phyloP scores from a whole-genome alignment of 2,329 filamentous ascomycete species.

The Fusarium scirpi region DNA sequence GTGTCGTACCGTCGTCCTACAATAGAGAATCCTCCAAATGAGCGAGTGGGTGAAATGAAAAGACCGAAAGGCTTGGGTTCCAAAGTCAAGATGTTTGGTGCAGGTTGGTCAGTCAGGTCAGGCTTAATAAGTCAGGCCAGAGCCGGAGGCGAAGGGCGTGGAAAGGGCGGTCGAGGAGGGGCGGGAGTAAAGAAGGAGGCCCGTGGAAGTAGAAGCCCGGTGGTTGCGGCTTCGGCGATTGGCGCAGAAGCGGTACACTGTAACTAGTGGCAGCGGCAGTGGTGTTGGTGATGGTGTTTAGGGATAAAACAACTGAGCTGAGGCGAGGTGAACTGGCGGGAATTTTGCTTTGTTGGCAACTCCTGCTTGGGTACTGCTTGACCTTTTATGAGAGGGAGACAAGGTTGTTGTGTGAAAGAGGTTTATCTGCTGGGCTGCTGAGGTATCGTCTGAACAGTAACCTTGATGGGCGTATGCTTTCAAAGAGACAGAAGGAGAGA shows the following conservation, averaged over 20 bases:
- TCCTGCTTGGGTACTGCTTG: constrained; percentile 14
- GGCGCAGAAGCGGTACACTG: constrained; percentile 9
- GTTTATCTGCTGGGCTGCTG: not conserved
- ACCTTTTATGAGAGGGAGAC: not conserved
- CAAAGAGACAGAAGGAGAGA: not conserved
- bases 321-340: constrained; percentile 12
- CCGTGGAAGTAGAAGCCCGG: constrained; percentile 6
- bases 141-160: constrained; percentile 35
- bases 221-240: constrained; percentile 39
- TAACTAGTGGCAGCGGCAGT: constrained; percentile 9
- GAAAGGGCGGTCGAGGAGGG: constrained; percentile 47
- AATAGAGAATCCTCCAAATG: constrained; percentile 9
- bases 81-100: constrained; percentile 15
- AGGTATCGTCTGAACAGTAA: not conserved
- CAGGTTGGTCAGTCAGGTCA: constrained; percentile 26
- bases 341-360: constrained; percentile 23
- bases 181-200: constrained; percentile 3
- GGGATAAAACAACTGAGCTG: not conserved
- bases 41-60: constrained; percentile 11
- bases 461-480: not conserved
- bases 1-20: not conserved
- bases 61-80: not conserved
- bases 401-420: not conserved
- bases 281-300: constrained; percentile 12
- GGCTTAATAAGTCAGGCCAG: constrained; percentile 45